These are phyloP conservation scores for Suhomyces sp. DNA, from an alignment of 805 yeast genomes.

Conservation along the genomic window DNA sequence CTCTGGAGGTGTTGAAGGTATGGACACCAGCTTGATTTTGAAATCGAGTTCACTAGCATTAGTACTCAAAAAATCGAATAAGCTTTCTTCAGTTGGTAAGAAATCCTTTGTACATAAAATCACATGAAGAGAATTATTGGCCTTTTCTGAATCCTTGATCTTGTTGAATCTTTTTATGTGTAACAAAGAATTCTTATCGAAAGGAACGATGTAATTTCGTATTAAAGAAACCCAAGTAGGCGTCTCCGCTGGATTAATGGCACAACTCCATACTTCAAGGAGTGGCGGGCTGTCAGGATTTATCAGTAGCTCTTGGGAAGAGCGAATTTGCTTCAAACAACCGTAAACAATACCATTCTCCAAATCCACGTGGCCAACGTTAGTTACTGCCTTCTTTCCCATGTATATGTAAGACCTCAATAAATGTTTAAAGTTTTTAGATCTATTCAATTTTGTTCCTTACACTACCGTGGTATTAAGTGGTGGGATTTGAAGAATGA, in stretches of 20 bases:
- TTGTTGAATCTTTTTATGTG: constrained; percentile 60
- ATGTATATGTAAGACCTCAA: not conserved
- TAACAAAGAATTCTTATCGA: constrained; percentile 24
- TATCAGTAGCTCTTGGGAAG: constrained; percentile 15
- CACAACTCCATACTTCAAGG: constrained; percentile 47
- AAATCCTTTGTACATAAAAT: constrained; percentile 46
- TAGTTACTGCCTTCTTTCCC: not conserved
- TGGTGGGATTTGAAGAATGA: not conserved
- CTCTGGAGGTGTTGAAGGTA: constrained; percentile 44
- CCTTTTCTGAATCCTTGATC: constrained; percentile 5
- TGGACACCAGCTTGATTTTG: not conserved
- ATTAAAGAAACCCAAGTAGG: constrained; percentile 25
- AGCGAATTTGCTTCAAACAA: constrained; percentile 44
- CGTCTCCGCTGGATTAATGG: constrained; percentile 38
- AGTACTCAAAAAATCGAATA: constrained; percentile 7
- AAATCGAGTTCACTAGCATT: not conserved
- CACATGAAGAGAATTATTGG: constrained; percentile 26
- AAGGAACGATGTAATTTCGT: constrained; percentile 22
- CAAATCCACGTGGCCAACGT: constrained; percentile 39
- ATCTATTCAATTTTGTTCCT: not conserved
- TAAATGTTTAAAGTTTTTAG: not conserved
- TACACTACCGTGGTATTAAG: not conserved
- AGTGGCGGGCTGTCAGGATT: constrained; percentile 24
- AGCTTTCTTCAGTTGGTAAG: constrained; percentile 19
- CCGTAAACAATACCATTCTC: constrained; percentile 44